Base-by-base conservation (phyloP, 371 early-diverging fungal species). In the Actinomortierella ambigua region DNA sequence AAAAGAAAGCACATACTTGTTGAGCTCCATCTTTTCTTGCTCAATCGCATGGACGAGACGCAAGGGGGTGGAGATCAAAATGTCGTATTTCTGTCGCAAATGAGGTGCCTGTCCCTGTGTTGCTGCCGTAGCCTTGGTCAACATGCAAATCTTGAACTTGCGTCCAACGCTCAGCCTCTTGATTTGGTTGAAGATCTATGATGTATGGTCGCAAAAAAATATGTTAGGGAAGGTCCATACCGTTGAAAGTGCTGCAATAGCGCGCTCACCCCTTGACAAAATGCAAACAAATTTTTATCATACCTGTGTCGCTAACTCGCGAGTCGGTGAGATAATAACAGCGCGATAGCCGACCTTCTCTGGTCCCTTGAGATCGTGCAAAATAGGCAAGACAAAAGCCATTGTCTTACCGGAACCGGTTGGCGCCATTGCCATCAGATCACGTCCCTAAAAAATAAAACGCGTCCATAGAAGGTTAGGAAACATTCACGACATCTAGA, bases 341-440 rank as follows among this genome's bases (percentile, higher is more conserved):
- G 95, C 97, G 40, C 95, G 83, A 67, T 91, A 88, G 6, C 95
- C 94, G 3, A 79, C 84, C 56, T 85, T 90, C 57, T 87, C 84
- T 0, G 92, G 92, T 40, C 83, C 78, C 50, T 90, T 85, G 51
- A 96, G 76, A 55, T 89, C 84, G 56, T 95, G 91, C 57, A 98
- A 63, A 11, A 98, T 93, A 2, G 99, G 98, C 22, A 99, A 75
- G 29, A 96, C 63, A 70, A 93, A 99, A 1, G 98, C 95, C 73
- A 98, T 77, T 3, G 99, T 99, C 82, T 99, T 99, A 76, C 99
- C 99, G n/a, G 96, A 94, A 68, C 98, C 97, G 1, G 98, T 98
- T 24, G 95, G 93, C 0, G 99, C 96, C 76, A 93, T 91, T 0
- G 93, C 95, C 86, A 98, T 92, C 3, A 97, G 13, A 76, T 96